Base-by-base conservation (phyloP, 1,139 yeast species). In the Martiniozyma asiatica region DNA sequence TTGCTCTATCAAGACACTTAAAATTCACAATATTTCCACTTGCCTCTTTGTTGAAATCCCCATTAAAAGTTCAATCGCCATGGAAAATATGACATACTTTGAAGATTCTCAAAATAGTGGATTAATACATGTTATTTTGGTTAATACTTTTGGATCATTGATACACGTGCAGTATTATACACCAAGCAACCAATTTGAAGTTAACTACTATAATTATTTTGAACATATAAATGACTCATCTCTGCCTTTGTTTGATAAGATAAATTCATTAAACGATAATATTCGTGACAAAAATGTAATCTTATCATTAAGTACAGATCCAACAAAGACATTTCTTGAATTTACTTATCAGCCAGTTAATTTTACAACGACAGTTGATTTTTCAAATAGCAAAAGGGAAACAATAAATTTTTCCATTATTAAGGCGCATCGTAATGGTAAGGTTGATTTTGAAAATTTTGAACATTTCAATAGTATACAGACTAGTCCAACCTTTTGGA, bases 91-190 rank as follows among this genome's bases (percentile, higher is more conserved):
- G 10, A 20, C 35, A n/a, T 35, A 36, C 12, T 39, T 35, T 18
- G 21, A 23, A 5, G 37, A 39, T 10, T 13, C 8, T 1, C 11
- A 18, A 8, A n/a, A 27, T n/a, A 10, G 4, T 3, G 9, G 12
- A 8, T 11, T 27, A 6, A 27, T 33, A 12, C 34, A 37, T 27
- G 12, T 41, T 3, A 10, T 47, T 2, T 14, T 43, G 8, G 22
- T 44, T 2, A 43, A 48, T 27, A 14, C 37, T 1, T 36, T 33
- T 14, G 38, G 40, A 8, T 37, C 39, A 16, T 14, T 45, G 10
- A 15, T 35, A 6, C 34, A 32, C 22, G 7, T 35, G 8, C 22
- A 27, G 17, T 15, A 31, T n/a, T 14, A 27, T 25, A 20, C 13
- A 8, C 14, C 29, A 5, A 22, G 25, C 2, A 13, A 35, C 14